Conservation (phyloP, 495 filamentous ascomycete genomes). For the Aspergillus nidulans region DNA sequence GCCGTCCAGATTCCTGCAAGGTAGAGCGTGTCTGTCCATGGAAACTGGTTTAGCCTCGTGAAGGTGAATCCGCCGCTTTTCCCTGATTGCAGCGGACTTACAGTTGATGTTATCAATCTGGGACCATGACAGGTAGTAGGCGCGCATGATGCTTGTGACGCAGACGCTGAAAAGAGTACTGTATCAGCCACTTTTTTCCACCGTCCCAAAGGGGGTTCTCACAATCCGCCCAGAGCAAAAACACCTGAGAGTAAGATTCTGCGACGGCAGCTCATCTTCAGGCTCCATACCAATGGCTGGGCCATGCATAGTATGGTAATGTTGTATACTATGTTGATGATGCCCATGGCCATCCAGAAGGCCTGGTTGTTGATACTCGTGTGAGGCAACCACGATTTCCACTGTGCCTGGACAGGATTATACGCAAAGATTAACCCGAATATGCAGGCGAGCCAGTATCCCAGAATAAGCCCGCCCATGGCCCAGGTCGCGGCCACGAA, state of each 20-base stretch:
- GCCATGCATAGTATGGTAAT: not conserved
- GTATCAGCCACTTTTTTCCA: not conserved
- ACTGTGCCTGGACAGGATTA: not conserved
- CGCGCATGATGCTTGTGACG: no score
- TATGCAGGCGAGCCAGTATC: not conserved
- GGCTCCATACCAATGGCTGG: not conserved
- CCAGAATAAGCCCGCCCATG: not conserved
- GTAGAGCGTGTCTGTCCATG: not conserved
- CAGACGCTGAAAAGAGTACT: not conserved
- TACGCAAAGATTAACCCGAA: not conserved
- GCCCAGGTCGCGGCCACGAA: not conserved
- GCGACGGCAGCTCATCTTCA: not conserved
- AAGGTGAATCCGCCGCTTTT: not conserved
- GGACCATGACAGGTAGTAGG: no score
- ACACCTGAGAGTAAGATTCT: not conserved
- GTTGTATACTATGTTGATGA: not conserved
- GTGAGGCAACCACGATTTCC: not conserved
- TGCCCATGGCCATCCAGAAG: not conserved
- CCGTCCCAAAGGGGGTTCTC: not conserved
- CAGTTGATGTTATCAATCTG: no score
- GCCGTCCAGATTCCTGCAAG: not conserved
- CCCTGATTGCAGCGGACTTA: not conserved
- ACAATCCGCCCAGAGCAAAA: not conserved
- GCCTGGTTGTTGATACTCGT: not conserved
- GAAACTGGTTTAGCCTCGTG: not conserved